A percentile compares a stretch with the other conserved stretches of the same genome.
These are phyloP conservation scores for Lentinula lateritia DNA, from an alignment of 768 basidiomycete genomes.

Conservation along the genomic window DNA sequence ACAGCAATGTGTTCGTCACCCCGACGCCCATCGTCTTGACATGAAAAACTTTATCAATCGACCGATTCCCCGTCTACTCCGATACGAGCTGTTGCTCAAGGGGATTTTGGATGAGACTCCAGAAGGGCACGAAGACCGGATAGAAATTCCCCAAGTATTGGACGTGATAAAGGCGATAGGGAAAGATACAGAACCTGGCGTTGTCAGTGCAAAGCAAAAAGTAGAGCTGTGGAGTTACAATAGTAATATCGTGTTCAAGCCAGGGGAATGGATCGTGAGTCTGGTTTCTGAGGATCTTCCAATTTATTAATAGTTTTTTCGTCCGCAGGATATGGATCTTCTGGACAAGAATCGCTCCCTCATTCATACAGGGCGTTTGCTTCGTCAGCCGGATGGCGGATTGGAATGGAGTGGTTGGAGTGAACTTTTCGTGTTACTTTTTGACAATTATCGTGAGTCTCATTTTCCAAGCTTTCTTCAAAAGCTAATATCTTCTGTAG, in stretches of 20 bases:
- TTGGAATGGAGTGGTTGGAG: constrained; percentile 88
- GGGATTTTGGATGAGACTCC: constrained; percentile 68
- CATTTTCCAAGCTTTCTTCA: constrained; percentile 1
- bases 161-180: constrained; percentile 84
- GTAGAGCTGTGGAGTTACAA: constrained; percentile 88
- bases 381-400: constrained; percentile 78
- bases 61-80: constrained; percentile 83
- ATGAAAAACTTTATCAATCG: constrained; percentile 93
- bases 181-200: constrained; percentile 84
- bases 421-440: constrained; percentile 84
- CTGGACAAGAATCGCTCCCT: constrained; percentile 77
- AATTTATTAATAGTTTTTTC: too few relatives aligned
- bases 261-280: constrained; percentile 62
- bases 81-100: constrained; percentile 83
- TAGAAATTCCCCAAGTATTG: constrained; percentile 78
- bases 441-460: constrained; percentile 87
- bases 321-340: constrained; percentile 66
- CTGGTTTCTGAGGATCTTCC: not conserved
- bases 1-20: constrained; percentile 40
- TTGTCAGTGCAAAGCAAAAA: constrained; percentile 79
- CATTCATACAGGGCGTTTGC: constrained; percentile 77
- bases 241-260: constrained; percentile 72
- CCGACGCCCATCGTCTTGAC: constrained; percentile 73
- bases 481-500: constrained; percentile 29
- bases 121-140: constrained; percentile 70